Evolutionary conservation across 768 basidiomycete species (phyloP).

Genomic region (Kwoniella newhampshirensis): DNA sequence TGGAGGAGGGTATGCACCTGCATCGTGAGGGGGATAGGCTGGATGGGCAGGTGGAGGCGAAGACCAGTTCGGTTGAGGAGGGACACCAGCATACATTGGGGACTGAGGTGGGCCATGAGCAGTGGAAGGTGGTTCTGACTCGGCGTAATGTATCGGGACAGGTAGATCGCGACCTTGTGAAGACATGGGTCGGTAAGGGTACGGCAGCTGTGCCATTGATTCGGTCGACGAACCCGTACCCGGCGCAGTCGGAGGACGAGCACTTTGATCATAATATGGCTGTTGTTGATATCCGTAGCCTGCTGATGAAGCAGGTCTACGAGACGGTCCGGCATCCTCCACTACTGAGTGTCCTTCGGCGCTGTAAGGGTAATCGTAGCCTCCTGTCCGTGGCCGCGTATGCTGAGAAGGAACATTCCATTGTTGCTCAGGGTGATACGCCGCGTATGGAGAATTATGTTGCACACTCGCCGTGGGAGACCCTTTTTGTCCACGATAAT

Average conservation of each 20-base stretch:
- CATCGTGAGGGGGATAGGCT: conserved; percentile 26
- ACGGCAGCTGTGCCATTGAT: conserved; percentile 32
- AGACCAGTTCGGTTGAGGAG: conserved; percentile 35
- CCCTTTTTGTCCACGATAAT: conserved; percentile 26
- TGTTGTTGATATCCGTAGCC: conserved; percentile 29
- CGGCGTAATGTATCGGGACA: conserved; percentile 42
- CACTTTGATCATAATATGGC: conserved; percentile 30
- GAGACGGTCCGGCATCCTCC: conserved; percentile 34
- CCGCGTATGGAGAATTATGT: conserved; percentile 28
- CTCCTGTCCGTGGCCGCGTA: conserved; percentile 35
- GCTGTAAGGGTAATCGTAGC: conserved; percentile 37
- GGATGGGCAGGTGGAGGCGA: conserved; percentile 39
- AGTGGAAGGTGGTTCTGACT: conserved; percentile 44
- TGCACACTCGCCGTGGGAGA: conserved; percentile 5
- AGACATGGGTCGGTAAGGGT: conserved; percentile 48
- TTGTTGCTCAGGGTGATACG: conserved; percentile 25
- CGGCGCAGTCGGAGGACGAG: conserved; percentile 27
- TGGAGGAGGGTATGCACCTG: conserved; percentile 24
- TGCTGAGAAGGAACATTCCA: conserved; percentile 19
- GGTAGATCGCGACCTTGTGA: conserved; percentile 43
- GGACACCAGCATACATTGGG: conserved; percentile 29
- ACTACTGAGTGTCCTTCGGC: conserved; percentile 15
- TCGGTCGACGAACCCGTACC: conserved; percentile 29
- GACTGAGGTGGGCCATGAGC: conserved; percentile 46
- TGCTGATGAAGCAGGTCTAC: conserved; percentile 36